phyloP scores from a whole-genome alignment of 177 flowering plant genomes.

The Vitis hybrid region DNA sequence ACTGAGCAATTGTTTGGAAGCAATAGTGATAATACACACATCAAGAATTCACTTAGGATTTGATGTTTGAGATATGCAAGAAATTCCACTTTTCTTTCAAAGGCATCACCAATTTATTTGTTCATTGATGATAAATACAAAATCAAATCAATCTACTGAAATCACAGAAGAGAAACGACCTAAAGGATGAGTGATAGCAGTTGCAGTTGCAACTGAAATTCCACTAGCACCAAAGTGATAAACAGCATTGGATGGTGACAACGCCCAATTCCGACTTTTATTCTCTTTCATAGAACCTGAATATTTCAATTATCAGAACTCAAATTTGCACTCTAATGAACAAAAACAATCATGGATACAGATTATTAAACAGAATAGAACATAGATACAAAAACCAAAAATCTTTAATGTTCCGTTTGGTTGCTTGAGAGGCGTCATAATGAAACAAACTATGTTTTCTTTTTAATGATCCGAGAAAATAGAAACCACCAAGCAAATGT shows the following conservation, averaged over 20 bases:
- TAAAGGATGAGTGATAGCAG: conserved; percentile 86
- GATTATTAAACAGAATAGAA: neutral
- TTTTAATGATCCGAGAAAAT: neutral
- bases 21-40: too few relatives aligned
- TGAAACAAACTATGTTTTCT: neutral
- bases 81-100: too few relatives aligned
- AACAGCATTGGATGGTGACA: conserved; percentile 39
- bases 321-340: neutral
- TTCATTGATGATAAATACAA: neutral
- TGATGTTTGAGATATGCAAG: too few relatives aligned
- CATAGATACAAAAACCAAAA: too few relatives aligned
- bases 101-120: too few relatives aligned
- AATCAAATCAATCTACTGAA: neutral
- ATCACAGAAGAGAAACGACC: conserved; percentile 39
- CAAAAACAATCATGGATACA: neutral
- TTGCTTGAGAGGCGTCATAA: neutral
- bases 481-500: neutral
- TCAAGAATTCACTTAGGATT: too few relatives aligned
- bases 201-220: conserved; percentile 73
- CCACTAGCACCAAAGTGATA: conserved; percentile 87
- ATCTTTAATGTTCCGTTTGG: neutral
- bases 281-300: conserved; percentile 13
- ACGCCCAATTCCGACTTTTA: conserved; percentile 33
- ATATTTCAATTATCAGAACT: neutral
- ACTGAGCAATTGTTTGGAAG: too few relatives aligned